phyloP scores from a whole-genome alignment of 768 basidiomycete species.

The Ephemerocybe angulata region DNA sequence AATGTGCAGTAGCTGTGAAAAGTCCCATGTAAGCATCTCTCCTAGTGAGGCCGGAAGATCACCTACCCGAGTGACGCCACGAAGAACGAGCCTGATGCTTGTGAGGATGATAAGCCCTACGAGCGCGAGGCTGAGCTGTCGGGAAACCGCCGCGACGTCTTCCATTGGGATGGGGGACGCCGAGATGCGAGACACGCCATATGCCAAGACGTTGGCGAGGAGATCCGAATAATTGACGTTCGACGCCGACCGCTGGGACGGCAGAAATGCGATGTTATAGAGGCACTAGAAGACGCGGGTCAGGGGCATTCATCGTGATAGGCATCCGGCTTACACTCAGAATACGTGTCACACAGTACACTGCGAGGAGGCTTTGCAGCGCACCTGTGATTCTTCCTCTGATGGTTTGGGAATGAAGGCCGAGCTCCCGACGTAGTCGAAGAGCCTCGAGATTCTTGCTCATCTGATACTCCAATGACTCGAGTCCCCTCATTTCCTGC shows the following conservation, averaged over 20 bases:
- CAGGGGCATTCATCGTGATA: neutral
- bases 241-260: constrained; percentile 25
- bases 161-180: constrained; percentile 20
- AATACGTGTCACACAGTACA: constrained; percentile 64
- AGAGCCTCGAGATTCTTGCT: constrained; percentile 49
- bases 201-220: constrained; percentile 33
- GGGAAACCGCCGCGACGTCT: constrained; percentile 38
- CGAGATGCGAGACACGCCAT: constrained; percentile 26
- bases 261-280: constrained; percentile 46
- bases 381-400: constrained; percentile 48
- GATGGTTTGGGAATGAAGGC: constrained; percentile 50
- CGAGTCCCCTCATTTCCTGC: constrained; percentile 62
- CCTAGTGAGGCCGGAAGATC: too few species aligned
- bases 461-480: constrained; percentile 70
- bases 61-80: constrained; percentile 59
- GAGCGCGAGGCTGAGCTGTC: constrained; percentile 59
- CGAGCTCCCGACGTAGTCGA: constrained; percentile 44
- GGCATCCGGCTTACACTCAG: constrained; percentile 46
- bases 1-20: constrained; percentile 50
- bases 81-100: constrained; percentile 66
- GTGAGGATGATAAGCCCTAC: constrained; percentile 76
- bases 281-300: constrained; percentile 35
- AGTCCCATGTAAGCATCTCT: too few species aligned
- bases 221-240: constrained; percentile 40
- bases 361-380: constrained; percentile 52